A percentile compares a stretch with the other conserved stretches of the same genome.
Evolutionary conservation across 179 eudicot genomes (phyloP).

Genomic region (Gypsophila paniculata): DNA sequence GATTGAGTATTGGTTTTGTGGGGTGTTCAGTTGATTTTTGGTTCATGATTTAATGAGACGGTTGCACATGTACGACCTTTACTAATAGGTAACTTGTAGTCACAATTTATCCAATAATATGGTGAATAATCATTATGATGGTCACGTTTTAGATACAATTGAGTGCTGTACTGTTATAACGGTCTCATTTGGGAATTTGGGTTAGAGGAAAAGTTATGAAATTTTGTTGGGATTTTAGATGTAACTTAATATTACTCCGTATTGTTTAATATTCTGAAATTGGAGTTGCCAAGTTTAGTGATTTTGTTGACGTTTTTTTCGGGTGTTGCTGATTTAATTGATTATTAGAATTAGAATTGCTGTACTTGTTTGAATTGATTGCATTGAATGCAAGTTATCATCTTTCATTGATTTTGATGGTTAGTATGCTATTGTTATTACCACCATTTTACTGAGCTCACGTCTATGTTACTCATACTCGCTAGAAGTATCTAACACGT

Average conservation of each 20-base stretch:
- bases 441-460: too few species aligned
- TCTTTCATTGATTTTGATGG: not conserved
- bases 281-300: not conserved
- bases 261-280: not conserved
- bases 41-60: too few species aligned
- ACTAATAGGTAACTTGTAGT: too few species aligned
- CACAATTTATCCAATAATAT: too few species aligned
- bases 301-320: not conserved
- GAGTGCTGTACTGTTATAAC: too few species aligned
- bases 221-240: not conserved
- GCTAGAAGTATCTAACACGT: too few species aligned
- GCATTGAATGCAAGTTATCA: not conserved
- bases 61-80: too few species aligned
- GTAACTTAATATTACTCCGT: not conserved
- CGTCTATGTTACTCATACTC: too few species aligned
- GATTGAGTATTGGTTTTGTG: conserved; percentile 8
- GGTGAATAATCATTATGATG: too few species aligned
- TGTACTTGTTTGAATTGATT: not conserved
- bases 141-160: too few species aligned
- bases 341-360: not conserved
- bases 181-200: too few species aligned
- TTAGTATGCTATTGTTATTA: not conserved
- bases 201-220: not conserved
- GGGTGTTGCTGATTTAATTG: conserved; percentile 2
- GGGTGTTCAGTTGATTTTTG: not conserved